Evolutionary conservation across 495 filamentous ascomycete genomes (phyloP).

Genomic region (Neurospora sp.): DNA sequence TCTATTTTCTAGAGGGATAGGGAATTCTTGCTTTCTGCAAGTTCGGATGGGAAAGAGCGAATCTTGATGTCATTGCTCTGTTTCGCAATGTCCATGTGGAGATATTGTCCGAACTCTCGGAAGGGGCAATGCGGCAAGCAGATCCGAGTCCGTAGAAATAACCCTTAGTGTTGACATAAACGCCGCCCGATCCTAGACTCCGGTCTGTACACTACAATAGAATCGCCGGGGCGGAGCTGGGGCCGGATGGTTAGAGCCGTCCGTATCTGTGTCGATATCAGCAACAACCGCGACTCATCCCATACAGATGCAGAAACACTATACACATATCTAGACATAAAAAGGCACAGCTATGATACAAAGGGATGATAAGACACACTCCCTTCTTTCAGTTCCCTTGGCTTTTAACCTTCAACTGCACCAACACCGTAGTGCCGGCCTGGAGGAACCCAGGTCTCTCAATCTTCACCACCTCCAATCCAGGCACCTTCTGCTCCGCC

Average conservation of each 20-base stretch:
- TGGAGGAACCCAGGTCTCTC: slow-evolving; percentile 54
- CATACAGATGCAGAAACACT: background rate
- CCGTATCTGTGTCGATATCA: background rate
- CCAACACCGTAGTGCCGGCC: slow-evolving; percentile 52
- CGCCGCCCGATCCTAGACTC: background rate
- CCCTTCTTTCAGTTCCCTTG: background rate
- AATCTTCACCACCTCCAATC: slow-evolving; percentile 64
- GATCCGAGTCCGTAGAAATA: background rate
- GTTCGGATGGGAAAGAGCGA: background rate
- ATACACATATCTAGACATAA: background rate
- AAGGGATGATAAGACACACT: background rate
- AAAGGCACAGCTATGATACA: background rate
- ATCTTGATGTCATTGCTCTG: background rate
- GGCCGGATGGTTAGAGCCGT: background rate
- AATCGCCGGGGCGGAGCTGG: background rate
- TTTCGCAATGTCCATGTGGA: background rate
- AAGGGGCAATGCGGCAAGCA: background rate
- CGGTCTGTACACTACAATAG: background rate
- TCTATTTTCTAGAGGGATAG: background rate
- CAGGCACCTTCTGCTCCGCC: slow-evolving; percentile 48
- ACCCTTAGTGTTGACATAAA: background rate
- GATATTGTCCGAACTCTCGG: background rate
- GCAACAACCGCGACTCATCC: background rate
- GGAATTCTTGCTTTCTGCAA: background rate
- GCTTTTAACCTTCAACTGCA: slow-evolving; percentile 31